phyloP scores from a whole-genome alignment of 2,329 filamentous ascomycete species.

The Colletotrichum tropicale region DNA sequence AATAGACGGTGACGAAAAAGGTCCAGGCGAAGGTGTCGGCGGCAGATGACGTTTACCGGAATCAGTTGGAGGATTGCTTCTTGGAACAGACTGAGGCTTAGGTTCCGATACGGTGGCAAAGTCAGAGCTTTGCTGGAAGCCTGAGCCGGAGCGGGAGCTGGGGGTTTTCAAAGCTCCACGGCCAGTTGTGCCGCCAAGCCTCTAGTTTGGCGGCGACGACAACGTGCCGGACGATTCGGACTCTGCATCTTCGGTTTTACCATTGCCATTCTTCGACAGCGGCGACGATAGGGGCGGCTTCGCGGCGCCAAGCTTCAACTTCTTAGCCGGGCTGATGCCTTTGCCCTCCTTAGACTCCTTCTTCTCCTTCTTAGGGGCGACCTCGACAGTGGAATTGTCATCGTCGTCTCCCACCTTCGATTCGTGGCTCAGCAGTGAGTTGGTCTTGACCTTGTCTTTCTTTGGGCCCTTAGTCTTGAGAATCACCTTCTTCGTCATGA shows the following conservation, averaged over 20 bases:
- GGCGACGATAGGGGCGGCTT: slow-evolving; percentile 55
- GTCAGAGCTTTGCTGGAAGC: not conserved
- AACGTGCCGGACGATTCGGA: slow-evolving; percentile 63
- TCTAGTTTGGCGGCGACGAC: slow-evolving; percentile 53
- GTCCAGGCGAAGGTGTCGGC: not conserved
- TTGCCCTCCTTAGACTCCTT: slow-evolving; percentile 27
- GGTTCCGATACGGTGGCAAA: not conserved
- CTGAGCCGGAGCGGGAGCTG: not conserved
- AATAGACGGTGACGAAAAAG: not conserved
- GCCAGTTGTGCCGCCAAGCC: not conserved
- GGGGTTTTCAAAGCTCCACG: not conserved
- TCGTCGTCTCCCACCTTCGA: slow-evolving; percentile 40
- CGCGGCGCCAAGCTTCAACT: slow-evolving; percentile 40
- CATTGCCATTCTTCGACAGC: slow-evolving; percentile 52
- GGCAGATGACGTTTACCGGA: not conserved
- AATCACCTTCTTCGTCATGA: slow-evolving; percentile 57
- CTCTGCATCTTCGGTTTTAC: slow-evolving; percentile 48
- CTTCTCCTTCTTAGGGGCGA: slow-evolving; percentile 44
- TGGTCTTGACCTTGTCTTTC: slow-evolving; percentile 60
- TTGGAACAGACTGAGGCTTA: not conserved
- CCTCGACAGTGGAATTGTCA: slow-evolving; percentile 27
- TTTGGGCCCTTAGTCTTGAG: slow-evolving; percentile 59
- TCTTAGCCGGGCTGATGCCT: slow-evolving; percentile 44
- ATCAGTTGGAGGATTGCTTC: not conserved
- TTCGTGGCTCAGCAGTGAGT: slow-evolving; percentile 55